A percentile compares a stretch with the other conserved stretches of the same genome.
phyloP scores from a whole-genome alignment of 768 basidiomycete species.

The Tulasnella sp. region DNA sequence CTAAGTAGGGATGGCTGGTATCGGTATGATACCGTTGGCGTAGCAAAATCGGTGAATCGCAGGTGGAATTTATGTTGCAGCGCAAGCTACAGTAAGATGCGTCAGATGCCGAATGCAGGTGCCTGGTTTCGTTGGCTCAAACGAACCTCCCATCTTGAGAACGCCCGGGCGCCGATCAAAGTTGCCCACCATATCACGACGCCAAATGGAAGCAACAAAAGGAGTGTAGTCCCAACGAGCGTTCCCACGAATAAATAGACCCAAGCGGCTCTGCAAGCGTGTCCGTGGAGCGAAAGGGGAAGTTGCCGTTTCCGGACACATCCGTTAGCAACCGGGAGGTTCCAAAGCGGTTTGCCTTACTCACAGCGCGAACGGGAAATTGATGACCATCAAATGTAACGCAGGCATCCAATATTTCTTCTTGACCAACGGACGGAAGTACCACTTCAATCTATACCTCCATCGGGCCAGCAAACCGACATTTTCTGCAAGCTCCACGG shows the following conservation, averaged over 20 bases:
- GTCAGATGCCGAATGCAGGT: neutral
- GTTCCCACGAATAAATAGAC: slow-evolving; percentile 76
- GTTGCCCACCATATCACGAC: slow-evolving; percentile 34
- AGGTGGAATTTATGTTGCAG: slow-evolving; percentile 26
- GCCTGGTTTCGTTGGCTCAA: neutral
- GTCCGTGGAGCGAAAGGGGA: neutral
- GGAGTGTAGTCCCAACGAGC: slow-evolving; percentile 72
- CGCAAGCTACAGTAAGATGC: neutral
- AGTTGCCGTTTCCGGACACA: slow-evolving; percentile 4
- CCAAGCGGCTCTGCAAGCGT: slow-evolving; percentile 48
- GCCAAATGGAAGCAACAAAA: slow-evolving; percentile 75
- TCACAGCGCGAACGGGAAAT: slow-evolving; percentile 69
- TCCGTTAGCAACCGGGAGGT: neutral
- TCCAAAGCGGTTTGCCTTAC: neutral
- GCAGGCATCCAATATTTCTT: slow-evolving; percentile 60
- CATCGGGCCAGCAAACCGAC: neutral
- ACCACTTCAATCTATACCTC: slow-evolving; percentile 33
- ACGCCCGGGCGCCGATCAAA: slow-evolving; percentile 65
- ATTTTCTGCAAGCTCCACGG: neutral
- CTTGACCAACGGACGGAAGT: slow-evolving; percentile 59
- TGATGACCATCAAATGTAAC: slow-evolving; percentile 66
- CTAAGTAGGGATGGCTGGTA: slow-evolving; percentile 19
- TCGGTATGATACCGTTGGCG: slow-evolving; percentile 7
- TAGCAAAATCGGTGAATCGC: neutral
- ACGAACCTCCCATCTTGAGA: slow-evolving; percentile 64